phyloP scores from a whole-genome alignment of 805 yeast genomes.

The Wickerhamiella spandovensis region DNA sequence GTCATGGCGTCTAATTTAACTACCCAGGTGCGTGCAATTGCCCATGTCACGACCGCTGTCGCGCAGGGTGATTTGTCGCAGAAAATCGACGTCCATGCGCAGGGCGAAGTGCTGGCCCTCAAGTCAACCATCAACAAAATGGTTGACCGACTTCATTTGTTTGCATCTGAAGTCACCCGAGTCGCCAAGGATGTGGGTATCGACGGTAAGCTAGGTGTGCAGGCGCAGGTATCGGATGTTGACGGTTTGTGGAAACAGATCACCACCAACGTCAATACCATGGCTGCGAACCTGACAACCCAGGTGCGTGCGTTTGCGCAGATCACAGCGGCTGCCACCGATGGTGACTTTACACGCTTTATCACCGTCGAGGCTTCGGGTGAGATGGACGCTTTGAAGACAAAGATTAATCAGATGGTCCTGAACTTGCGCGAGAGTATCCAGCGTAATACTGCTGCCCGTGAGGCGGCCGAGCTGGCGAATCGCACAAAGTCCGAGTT shows the following conservation, averaged over 20 bases:
- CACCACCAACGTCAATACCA: slow-evolving; percentile 80
- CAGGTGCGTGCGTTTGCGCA: slow-evolving; percentile 91
- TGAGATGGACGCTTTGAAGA: slow-evolving; percentile 58
- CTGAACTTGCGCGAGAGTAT: slow-evolving; percentile 75
- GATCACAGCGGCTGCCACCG: slow-evolving; percentile 87
- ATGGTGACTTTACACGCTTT: slow-evolving; percentile 81
- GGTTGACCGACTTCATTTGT: slow-evolving; percentile 83
- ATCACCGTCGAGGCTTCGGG: slow-evolving; percentile 87
- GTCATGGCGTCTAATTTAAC: slow-evolving; percentile 81
- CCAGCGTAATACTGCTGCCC: slow-evolving; percentile 82
- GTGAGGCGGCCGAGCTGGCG: slow-evolving; percentile 89
- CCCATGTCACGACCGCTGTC: slow-evolving; percentile 83
- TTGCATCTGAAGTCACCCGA: slow-evolving; percentile 77
- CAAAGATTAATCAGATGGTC: slow-evolving; percentile 65
- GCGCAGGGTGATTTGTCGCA: slow-evolving; percentile 81
- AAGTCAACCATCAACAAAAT: slow-evolving; percentile 79
- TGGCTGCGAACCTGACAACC: slow-evolving; percentile 87
- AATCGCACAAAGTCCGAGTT: slow-evolving; percentile 83
- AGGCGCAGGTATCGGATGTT: slow-evolving; percentile 80
- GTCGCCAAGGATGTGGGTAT: slow-evolving; percentile 91
- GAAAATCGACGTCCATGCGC: slow-evolving; percentile 79
- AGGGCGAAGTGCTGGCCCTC: slow-evolving; percentile 77
- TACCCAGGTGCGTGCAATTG: slow-evolving; percentile 78
- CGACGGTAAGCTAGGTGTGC: slow-evolving; percentile 84
- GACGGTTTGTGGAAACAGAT: slow-evolving; percentile 89